Conservation (phyloP, 2,329 filamentous ascomycete genomes). For the Botrytis tulipae region DNA sequence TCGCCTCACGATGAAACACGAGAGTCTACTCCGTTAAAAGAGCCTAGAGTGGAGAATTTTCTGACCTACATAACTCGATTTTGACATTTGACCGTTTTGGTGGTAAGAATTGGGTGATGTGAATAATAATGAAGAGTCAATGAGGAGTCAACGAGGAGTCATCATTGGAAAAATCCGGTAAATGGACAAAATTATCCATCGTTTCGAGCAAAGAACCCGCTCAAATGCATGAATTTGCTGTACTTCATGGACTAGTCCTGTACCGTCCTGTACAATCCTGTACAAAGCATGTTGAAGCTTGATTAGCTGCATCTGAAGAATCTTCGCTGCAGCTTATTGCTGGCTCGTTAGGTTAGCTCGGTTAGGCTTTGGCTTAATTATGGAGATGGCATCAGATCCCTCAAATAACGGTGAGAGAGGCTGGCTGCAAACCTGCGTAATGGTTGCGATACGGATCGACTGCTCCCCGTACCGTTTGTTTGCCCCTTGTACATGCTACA, state of each 20-base stretch:
- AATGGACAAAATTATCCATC: not conserved
- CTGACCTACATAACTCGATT: not conserved
- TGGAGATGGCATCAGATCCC: slow-evolving; percentile 3
- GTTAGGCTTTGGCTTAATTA: not conserved
- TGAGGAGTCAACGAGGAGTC: not conserved
- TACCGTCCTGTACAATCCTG: not conserved
- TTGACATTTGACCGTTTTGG: not conserved
- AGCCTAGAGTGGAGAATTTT: not conserved
- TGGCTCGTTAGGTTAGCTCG: not conserved
- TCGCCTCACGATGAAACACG: slow-evolving; percentile 17
- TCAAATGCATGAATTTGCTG: slow-evolving; percentile 9
- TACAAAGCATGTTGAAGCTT: not conserved
- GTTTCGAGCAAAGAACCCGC: not conserved
- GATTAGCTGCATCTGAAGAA: not conserved
- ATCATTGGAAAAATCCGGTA: not conserved
- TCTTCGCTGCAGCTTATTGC: slow-evolving; percentile 2
- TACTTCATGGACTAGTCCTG: not conserved
- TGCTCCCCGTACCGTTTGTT: slow-evolving; percentile 2
- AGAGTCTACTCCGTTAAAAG: not conserved
- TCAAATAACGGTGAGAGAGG: slow-evolving; percentile 12
- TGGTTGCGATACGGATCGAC: slow-evolving; percentile 3
- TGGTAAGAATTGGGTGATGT: not conserved
- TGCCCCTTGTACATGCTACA: not conserved
- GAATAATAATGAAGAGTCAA: slow-evolving; percentile 6
- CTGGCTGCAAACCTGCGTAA: not conserved